Evolutionary conservation across 176 grass and related monocot species (phyloP), one percentile per base, ranked within the genome.

Genomic region (Oryza meridionalis): DNA sequence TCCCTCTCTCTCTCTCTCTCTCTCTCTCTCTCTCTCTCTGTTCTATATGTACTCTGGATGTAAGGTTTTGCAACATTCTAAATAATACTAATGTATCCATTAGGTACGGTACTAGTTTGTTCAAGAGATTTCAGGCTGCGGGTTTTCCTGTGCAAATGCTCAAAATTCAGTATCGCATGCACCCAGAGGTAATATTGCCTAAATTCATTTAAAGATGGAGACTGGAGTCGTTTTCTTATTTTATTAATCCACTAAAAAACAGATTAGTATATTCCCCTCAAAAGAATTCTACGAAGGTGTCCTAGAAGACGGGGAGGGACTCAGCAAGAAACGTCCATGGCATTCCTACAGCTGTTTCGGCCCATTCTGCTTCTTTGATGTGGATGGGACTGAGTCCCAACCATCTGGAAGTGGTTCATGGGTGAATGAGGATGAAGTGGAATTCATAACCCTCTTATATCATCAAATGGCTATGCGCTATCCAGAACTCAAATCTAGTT

Each of bases 101-200:
- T 78, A 98, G 96, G 73, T 98, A 98, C 80, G 91, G 87, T 44
- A 95, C 63, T 77, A 98, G 96, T 90, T 87, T 98, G 79, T 98
- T 98, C 73, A 91, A 98, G 73, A 93, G 96, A 90, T 98, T 98
- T 87, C 93, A 98, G 72, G 82, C 82, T 82, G 96, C 92, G 47
- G 96, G 96, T 76, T 98, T 98, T 93, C 96, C 96, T 0, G 91
- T 98, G 43, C 93, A 93, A 72, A 98, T 98, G 96, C 96, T 98
- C 75, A 98, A 95, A 72, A 90, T 86, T 79, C 96, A 98, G 32
- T 98, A 98, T 73, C 96, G 96, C 65, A 98, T 98, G 93, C 93
- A 98, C 88, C 96, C 96, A 77, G 87, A 95, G 91, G 96, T 93
- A 67, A 85, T 89, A 65, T 59, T 22, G 17, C 26, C 67, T 67